These are phyloP conservation scores for Penicillium samsonianum DNA, from an alignment of 495 filamentous ascomycete genomes.

Conservation along the genomic window DNA sequence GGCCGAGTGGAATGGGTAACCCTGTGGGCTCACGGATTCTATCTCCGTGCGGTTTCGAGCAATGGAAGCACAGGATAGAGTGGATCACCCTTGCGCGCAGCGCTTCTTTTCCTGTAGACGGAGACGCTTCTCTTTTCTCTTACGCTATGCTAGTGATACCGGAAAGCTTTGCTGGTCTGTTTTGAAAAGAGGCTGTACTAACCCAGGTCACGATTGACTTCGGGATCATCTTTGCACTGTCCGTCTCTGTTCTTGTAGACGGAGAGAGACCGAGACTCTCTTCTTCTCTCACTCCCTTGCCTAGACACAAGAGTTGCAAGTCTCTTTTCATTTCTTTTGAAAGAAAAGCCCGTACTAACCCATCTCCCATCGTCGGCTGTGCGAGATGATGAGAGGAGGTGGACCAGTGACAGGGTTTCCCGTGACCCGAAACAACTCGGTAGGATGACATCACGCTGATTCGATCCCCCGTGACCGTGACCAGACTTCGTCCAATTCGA, in stretches of 20 bases:
- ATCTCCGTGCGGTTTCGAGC: constrained; percentile 19
- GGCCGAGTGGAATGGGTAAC: constrained; percentile 6
- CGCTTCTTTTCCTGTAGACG: background rate
- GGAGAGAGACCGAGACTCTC: background rate
- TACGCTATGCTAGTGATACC: background rate
- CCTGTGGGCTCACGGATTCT: constrained; percentile 18
- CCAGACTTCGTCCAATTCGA: background rate
- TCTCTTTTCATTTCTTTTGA: background rate
- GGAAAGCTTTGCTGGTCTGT: background rate
- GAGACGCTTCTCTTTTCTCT: background rate
- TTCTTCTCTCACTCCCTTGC: background rate
- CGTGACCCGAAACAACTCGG: background rate
- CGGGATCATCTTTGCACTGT: background rate
- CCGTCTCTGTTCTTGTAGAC: background rate
- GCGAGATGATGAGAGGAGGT: background rate
- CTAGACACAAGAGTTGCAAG: background rate
- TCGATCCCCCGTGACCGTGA: background rate
- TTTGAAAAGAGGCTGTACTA: background rate
- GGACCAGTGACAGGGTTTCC: background rate
- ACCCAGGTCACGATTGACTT: background rate
- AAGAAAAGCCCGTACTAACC: background rate
- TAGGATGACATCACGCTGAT: background rate
- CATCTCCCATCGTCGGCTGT: background rate
- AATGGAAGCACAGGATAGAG: constrained; percentile 13
- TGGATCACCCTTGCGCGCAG: constrained; percentile 6